These are phyloP conservation scores for Miscanthus lutarioriparius DNA, from an alignment of 176 grass and related monocot genomes.

Conservation along the genomic window DNA sequence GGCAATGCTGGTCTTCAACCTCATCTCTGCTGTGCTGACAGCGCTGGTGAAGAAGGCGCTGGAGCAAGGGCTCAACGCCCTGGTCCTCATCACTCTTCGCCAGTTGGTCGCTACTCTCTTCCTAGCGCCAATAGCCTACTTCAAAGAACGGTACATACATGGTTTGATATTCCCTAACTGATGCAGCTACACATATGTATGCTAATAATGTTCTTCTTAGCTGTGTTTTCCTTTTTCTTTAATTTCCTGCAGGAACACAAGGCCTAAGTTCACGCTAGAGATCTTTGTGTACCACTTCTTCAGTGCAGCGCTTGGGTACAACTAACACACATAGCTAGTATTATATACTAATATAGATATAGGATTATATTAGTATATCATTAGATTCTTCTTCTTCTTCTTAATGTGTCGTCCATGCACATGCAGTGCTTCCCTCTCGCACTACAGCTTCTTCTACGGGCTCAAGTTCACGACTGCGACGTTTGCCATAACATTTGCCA, in stretches of 20 bases:
- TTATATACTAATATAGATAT: background rate
- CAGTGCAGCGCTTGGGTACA: conserved; percentile 67
- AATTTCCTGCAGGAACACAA: conserved; percentile 55
- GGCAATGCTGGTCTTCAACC: conserved; percentile 59
- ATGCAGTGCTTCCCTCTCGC: conserved; percentile 63
- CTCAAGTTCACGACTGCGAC: conserved; percentile 74
- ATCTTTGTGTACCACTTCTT: conserved; percentile 77
- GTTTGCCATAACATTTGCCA: conserved; percentile 77
- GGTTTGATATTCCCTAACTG: background rate
- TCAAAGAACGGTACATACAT: conserved; percentile 60
- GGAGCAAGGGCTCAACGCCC: conserved; percentile 54
- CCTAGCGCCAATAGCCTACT: conserved; percentile 69
- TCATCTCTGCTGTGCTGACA: conserved; percentile 63
- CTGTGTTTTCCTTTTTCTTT: background rate
- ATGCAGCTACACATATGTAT: too few species aligned
- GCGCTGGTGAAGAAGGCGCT: conserved; percentile 68
- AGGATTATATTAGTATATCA: background rate
- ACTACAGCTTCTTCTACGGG: conserved; percentile 74
- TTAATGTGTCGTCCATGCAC: conserved; percentile 20
- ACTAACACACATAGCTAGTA: background rate
- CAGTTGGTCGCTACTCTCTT: conserved; percentile 70
- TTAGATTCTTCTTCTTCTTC: background rate
- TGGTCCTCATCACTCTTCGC: conserved; percentile 67
- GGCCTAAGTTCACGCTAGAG: conserved; percentile 70
- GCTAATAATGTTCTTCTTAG: background rate